Evolutionary conservation across 495 filamentous ascomycete species (phyloP).

Genomic region (Aspergillus asperescens): DNA sequence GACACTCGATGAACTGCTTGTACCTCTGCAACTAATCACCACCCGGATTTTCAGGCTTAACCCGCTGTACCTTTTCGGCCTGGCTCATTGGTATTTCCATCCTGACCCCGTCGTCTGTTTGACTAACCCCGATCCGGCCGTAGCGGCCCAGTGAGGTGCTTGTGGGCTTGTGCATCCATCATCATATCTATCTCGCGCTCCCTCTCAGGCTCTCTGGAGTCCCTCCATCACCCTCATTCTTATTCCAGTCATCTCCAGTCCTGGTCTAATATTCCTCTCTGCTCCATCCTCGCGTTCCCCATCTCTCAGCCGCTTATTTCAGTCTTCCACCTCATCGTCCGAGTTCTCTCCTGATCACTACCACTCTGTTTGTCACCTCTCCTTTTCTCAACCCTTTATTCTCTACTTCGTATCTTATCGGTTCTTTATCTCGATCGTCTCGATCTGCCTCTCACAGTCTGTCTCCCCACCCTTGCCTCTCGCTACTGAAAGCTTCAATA

Average conservation of each 20-base stretch:
- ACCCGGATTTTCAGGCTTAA: neutral
- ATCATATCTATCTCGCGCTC: constrained; percentile 17
- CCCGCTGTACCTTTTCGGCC: neutral
- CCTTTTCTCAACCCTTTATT: neutral
- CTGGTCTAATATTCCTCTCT: neutral
- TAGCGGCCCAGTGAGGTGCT: no score
- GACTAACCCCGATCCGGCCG: constrained; percentile 11
- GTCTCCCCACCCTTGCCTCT: constrained; percentile 4
- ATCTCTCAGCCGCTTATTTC: neutral
- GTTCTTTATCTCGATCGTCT: constrained; percentile 11
- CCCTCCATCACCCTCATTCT: constrained; percentile 3
- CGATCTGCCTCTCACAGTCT: neutral
- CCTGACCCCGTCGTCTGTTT: constrained; percentile 10
- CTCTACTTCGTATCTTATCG: neutral
- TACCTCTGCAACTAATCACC: constrained; percentile 3
- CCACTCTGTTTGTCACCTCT: neutral
- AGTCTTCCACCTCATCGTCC: constrained; percentile 1
- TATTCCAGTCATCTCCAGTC: constrained; percentile 4
- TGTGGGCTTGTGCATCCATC: constrained; percentile 10
- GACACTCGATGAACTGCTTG: constrained; percentile 13
- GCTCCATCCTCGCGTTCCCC: neutral
- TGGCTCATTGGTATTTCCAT: constrained; percentile 3
- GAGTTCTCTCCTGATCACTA: neutral
- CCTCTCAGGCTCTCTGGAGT: no score
- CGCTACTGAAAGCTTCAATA: neutral